phyloP scores from a whole-genome alignment of 2,329 filamentous ascomycete species.

The Fusarium fujikuroi region DNA sequence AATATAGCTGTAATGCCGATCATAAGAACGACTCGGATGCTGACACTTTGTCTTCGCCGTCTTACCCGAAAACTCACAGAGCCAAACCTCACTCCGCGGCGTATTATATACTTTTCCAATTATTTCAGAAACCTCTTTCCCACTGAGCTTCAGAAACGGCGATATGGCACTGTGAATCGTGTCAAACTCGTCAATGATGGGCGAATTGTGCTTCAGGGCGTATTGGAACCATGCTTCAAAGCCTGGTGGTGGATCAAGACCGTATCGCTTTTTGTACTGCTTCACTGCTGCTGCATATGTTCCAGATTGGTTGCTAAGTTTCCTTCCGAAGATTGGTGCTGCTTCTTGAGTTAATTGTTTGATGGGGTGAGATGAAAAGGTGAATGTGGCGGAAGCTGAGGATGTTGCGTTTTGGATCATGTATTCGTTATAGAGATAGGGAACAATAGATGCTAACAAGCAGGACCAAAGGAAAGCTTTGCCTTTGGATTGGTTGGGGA shows the following conservation, averaged over 20 bases:
- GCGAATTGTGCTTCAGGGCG: constrained; percentile 52
- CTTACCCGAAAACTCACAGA: constrained; percentile 46
- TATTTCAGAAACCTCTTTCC: constrained; percentile 44
- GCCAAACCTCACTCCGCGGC: constrained; percentile 51
- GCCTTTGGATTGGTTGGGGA: constrained; percentile 47
- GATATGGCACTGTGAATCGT: constrained; percentile 52
- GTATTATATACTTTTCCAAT: constrained; percentile 44
- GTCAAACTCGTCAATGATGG: constrained; percentile 63
- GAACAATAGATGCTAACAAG: constrained; percentile 44
- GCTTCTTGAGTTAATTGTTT: constrained; percentile 47
- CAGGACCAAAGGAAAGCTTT: constrained; percentile 48
- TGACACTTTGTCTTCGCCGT: constrained; percentile 47
- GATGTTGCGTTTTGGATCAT: constrained; percentile 37
- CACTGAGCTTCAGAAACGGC: constrained; percentile 55
- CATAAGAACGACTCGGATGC: constrained; percentile 49
- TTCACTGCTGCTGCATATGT: constrained; percentile 48
- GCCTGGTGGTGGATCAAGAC: constrained; percentile 55
- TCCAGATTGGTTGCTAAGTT: constrained; percentile 52
- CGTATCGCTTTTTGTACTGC: constrained; percentile 59
- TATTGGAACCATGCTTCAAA: constrained; percentile 60
- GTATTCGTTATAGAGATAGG: constrained; percentile 46
- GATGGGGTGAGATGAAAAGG: constrained; percentile 48
- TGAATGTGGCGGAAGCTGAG: not conserved
- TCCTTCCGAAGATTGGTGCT: constrained; percentile 43
- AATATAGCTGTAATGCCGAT: constrained; percentile 47